Base-by-base conservation (phyloP, 2,329 filamentous ascomycete genomes). In the Hirsutella thompsonii region DNA sequence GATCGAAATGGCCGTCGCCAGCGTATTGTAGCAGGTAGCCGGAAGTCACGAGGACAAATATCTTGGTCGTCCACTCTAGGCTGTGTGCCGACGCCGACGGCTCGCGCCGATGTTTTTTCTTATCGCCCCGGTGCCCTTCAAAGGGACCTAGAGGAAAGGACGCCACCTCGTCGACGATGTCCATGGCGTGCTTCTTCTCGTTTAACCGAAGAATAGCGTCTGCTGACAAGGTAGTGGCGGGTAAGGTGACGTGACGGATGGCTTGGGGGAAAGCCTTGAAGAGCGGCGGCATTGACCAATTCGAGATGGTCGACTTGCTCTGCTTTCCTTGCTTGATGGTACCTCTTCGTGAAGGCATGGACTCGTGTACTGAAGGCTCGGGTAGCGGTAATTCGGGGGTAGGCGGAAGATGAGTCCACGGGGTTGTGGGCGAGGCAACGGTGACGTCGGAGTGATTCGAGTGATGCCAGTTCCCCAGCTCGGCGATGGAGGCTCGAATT, bases 181-280 rank as follows among this genome's bases (percentile, higher is more conserved):
- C 38, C 18, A 45, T 48, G 26, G 40, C 49, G 11, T 55, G 52
- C 23, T 69, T 72, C 44, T 68, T 66, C 39, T 71, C 69, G 47
- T 76, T 74, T 37, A 74, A 62, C 44, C 81, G 75, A 39, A 87
- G 57, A 37, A 92, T 74, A 1, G 72, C 62, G 45, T 93, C 88
- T 2, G 81, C 73, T 1, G 82, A 76, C 10, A 82, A 61, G 2
- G 72, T 74, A 30, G 81, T 81, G 14, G 82, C 73, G 20, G 79
- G 73, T 3, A 94, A 66, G 14, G 73, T 77, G 10, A 76, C 79
- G 57, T 92, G 76, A 53, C 83, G 88, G 49, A 86, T 72, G 3
- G 86, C 79, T 59, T 94, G 88, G 0, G 85, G 82, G 55, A 88
- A 94, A 11, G 85, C 87, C 57, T 94, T 83, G 57, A 89, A 93